Conservation (phyloP, 1,139 yeast genomes). For the Candida labiduridarum region DNA sequence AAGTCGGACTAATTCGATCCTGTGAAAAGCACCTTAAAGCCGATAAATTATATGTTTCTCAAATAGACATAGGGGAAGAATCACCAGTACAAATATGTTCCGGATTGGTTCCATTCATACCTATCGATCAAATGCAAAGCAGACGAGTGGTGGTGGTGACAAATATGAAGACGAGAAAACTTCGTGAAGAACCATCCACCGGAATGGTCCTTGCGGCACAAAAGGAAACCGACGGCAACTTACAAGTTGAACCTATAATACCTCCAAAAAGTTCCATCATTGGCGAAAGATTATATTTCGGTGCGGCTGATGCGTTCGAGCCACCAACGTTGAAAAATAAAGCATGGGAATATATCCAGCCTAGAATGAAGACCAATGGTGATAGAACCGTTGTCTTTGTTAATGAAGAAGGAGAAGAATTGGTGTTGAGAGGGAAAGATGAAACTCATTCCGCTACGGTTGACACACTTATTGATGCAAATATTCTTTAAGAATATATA, state of each 20-base stretch:
- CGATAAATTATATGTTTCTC: slow-evolving; percentile 55
- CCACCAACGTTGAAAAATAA: slow-evolving; percentile 35
- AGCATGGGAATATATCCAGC: slow-evolving; percentile 35
- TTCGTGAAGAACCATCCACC: slow-evolving; percentile 68
- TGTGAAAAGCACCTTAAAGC: slow-evolving; percentile 53
- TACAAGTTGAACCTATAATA: slow-evolving; percentile 35
- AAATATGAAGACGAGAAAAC: slow-evolving; percentile 85
- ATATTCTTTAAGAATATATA: slow-evolving; percentile 2
- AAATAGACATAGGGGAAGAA: slow-evolving; percentile 31
- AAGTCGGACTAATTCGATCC: slow-evolving; percentile 48
- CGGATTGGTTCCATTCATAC: slow-evolving; percentile 73
- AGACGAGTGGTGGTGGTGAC: slow-evolving; percentile 83
- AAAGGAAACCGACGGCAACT: slow-evolving; percentile 10
- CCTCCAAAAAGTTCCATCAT: slow-evolving; percentile 34
- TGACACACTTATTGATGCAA: slow-evolving; percentile 4
- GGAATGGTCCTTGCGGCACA: slow-evolving; percentile 64
- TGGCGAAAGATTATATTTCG: slow-evolving; percentile 36
- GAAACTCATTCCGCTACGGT: slow-evolving; percentile 3
- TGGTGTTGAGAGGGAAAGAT: slow-evolving; percentile 9
- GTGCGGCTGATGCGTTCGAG: slow-evolving; percentile 18
- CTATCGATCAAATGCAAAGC: slow-evolving; percentile 81
- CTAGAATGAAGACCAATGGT: slow-evolving; percentile 22
- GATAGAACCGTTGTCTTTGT: slow-evolving; percentile 16
- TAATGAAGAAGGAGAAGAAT: slow-evolving; percentile 13
- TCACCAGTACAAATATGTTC: slow-evolving; percentile 51